Base-by-base conservation (phyloP, 805 yeast species). In the Starmerella stigmatis region DNA sequence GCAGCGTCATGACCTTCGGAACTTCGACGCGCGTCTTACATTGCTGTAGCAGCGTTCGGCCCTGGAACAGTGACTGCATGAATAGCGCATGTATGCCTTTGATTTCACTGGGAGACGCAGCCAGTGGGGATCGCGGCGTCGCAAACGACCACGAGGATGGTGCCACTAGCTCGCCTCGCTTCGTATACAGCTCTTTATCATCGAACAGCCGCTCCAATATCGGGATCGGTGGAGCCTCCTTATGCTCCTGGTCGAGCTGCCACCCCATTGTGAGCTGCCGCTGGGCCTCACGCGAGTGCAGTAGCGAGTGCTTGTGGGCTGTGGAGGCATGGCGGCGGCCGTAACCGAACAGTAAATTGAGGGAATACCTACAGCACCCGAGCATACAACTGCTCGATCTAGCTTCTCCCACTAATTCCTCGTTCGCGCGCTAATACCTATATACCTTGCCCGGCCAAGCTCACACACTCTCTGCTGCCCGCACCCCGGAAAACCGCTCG, bases 261-360 rank as follows among this genome's bases (percentile, higher is more conserved):
- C 21, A 19, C 15, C 55, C 55, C 43, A 43, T 40, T 20, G 43
- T 32, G n/a, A 40, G 35, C 36, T 51, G 55, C 15, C 46, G 39
- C 28, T 43, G 39, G 13, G 51, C 53, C 38, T 49, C 55, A 7
- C 12, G 25, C 25, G 33, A 38, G 8, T 38, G 25, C 5, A 5
- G 12, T 5, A 38, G 21, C n/a, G 41, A 19, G 5, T 12, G 12
- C 31, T 36, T 36, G 21, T 31, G 30, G 9, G 31, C 21, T 6
- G 30, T 26, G 23, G 5, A 36, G 4, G 15, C 16, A 9, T 25
- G 25, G 1, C 41, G 30, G 27, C 38, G n/a, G n/a, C n/a, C n/a
- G n/a, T n/a, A n/a, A n/a, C n/a, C n/a, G n/a, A n/a, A n/a, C n/a
- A n/a, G n/a, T n/a, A n/a, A n/a, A n/a, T n/a, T n/a, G n/a, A n/a